A percentile compares a stretch with the other conserved stretches of the same genome.
These are phyloP conservation scores for Butyriboletus regius DNA, from an alignment of 1,284 basidiomycete genomes.

Conservation along the genomic window DNA sequence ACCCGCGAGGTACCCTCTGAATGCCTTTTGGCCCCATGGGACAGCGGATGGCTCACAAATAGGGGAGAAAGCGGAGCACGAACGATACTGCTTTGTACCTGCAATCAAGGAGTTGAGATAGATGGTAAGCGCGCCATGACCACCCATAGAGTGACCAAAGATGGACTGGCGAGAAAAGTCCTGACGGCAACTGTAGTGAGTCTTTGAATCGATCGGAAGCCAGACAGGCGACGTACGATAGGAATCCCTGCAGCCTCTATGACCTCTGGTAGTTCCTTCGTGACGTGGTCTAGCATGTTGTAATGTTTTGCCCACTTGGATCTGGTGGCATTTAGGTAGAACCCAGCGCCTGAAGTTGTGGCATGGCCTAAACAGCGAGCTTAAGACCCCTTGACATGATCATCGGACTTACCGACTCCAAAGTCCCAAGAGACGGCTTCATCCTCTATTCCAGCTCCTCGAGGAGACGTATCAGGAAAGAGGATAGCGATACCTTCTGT, in stretches of 20 bases:
- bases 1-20: constrained; percentile 77
- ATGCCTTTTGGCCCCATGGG: constrained; percentile 91
- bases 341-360: constrained; percentile 71
- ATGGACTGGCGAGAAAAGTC: constrained; percentile 69
- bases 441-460: constrained; percentile 82
- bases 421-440: constrained; percentile 89
- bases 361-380: constrained; percentile 1
- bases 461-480: constrained; percentile 92
- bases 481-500: constrained; percentile 82
- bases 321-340: constrained; percentile 84
- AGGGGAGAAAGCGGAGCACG: constrained; percentile 89
- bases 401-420: constrained; percentile 53
- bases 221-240: constrained; percentile 41
- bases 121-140: constrained; percentile 87
- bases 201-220: not conserved
- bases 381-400: not conserved
- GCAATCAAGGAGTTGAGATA: constrained; percentile 64
- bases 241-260: constrained; percentile 63
- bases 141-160: constrained; percentile 83
- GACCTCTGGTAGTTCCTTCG: constrained; percentile 72
- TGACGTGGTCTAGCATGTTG: constrained; percentile 83
- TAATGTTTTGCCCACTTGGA: constrained; percentile 77
- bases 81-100: constrained; percentile 66
- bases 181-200: constrained; percentile 31
- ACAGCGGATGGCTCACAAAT: constrained; percentile 83